A percentile compares a stretch with the other conserved stretches of the same genome.
phyloP scores from a whole-genome alignment of 1,139 yeast species.

The Sugiyamaella sp. region DNA sequence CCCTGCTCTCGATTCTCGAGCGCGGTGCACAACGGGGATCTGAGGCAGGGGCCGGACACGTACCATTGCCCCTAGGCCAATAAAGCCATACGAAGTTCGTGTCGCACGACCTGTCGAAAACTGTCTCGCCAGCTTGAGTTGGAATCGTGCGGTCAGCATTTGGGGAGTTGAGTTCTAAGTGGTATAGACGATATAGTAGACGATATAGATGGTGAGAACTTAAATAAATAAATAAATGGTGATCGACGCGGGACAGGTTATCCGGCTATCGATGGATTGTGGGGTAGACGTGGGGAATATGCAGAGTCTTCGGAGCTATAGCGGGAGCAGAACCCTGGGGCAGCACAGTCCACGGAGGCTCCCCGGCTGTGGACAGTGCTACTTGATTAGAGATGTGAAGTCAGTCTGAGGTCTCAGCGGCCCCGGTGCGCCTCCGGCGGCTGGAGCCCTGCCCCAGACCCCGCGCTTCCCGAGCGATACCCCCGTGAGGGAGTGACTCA shows the following conservation, averaged over 20 bases:
- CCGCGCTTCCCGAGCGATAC: too few species aligned
- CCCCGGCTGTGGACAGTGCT: too few species aligned
- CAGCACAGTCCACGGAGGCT: too few species aligned
- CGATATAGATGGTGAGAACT: too few species aligned
- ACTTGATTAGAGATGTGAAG: too few species aligned
- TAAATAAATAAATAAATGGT: background rate
- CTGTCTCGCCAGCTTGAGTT: slow-evolving; percentile 16
- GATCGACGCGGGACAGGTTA: background rate
- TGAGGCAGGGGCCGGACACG: slow-evolving; percentile 10
- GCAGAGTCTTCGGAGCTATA: slow-evolving; percentile 7
- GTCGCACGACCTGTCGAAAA: slow-evolving; percentile 24
- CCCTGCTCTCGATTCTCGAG: too few species aligned
- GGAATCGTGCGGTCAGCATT: too few species aligned
- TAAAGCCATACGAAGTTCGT: slow-evolving; percentile 47
- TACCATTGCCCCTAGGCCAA: slow-evolving; percentile 63
- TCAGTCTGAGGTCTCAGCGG: too few species aligned
- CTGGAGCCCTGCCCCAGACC: background rate
- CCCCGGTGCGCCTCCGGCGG: background rate
- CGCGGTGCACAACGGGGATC: too few species aligned
- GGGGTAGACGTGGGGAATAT: slow-evolving; percentile 11
- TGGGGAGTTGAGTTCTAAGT: too few species aligned
- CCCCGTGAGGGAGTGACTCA: too few species aligned
- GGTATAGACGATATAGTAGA: too few species aligned
- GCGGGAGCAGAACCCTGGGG: slow-evolving; percentile 4
- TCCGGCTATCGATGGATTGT: slow-evolving; percentile 12